phyloP scores from a whole-genome alignment of 2,329 filamentous ascomycete genomes.

The Boeremia lycopersici region DNA sequence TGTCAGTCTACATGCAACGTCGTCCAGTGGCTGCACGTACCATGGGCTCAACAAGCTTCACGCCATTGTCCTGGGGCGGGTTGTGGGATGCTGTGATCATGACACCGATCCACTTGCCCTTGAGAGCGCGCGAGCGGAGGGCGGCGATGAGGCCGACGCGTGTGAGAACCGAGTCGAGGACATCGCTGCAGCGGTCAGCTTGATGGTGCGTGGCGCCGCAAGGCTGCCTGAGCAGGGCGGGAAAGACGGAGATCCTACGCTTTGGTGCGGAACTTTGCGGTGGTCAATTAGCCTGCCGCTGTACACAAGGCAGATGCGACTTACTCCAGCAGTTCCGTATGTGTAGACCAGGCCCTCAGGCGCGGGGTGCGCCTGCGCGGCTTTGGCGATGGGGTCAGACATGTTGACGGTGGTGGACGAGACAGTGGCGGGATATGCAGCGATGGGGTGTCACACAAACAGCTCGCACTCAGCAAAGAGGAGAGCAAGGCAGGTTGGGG shows the following conservation, averaged over 20 bases:
- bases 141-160: conserved; percentile 88
- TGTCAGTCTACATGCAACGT: conserved; percentile 22
- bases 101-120: conserved; percentile 89
- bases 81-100: conserved; percentile 73
- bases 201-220: conserved; percentile 19
- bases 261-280: conserved; percentile 69
- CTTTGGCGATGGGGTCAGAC: conserved; percentile 41
- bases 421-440: background rate
- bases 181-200: conserved; percentile 60
- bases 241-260: conserved; percentile 56
- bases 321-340: conserved; percentile 56
- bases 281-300: conserved; percentile 14
- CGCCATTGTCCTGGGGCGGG: conserved; percentile 68
- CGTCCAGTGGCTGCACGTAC: conserved; percentile 48
- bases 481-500: conserved; percentile 5
- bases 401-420: conserved; percentile 25
- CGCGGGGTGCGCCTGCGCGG: conserved; percentile 45
- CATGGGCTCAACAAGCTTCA: conserved; percentile 91
- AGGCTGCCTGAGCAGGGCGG: background rate
- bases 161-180: conserved; percentile 91
- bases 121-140: conserved; percentile 86
- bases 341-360: conserved; percentile 46
- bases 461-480: conserved; percentile 14
- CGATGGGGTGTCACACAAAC: background rate
- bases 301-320: conserved; percentile 31